These are phyloP conservation scores for Hypoxylon intermedium DNA, from an alignment of 495 filamentous ascomycete species.

Conservation along the genomic window DNA sequence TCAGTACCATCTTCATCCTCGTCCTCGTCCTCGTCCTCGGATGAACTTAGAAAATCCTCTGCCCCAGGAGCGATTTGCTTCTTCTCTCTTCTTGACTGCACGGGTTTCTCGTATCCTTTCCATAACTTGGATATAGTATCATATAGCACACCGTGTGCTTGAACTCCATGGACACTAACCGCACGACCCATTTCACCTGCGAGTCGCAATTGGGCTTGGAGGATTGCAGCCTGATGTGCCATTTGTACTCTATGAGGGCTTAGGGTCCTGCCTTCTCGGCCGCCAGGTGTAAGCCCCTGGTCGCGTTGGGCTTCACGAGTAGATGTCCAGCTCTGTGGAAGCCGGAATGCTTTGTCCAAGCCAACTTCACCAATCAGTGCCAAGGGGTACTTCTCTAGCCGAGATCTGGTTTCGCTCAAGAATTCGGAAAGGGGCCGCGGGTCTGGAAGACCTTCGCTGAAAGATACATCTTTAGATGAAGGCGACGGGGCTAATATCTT, in stretches of 20 bases:
- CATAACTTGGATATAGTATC: constrained; percentile 78
- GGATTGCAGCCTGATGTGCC: constrained; percentile 75
- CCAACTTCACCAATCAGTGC: constrained; percentile 90
- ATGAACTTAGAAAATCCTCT: constrained; percentile 55
- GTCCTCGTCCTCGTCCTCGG: constrained; percentile 49
- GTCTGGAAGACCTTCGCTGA: constrained; percentile 71
- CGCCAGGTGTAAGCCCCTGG: constrained; percentile 72
- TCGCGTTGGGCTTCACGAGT: constrained; percentile 49
- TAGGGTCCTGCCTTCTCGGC: constrained; percentile 77
- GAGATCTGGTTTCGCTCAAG: constrained; percentile 66
- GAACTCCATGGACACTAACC: constrained; percentile 89
- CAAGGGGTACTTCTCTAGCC: constrained; percentile 67
- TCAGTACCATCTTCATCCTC: constrained; percentile 35
- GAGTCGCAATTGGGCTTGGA: constrained; percentile 83
- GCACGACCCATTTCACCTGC: constrained; percentile 82
- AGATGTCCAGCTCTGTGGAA: constrained; percentile 69
- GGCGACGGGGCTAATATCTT: constrained; percentile 68
- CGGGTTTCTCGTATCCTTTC: constrained; percentile 78
- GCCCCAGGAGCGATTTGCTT: constrained; percentile 51
- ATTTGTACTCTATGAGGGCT: constrained; percentile 77
- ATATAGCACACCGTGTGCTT: constrained; percentile 83
- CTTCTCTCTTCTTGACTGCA: constrained; percentile 69
- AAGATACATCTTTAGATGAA: constrained; percentile 58
- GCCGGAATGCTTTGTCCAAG: constrained; percentile 82
- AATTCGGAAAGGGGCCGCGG: constrained; percentile 73